Evolutionary conservation across 129 eudicot species (phyloP), one percentile per base, ranked within the genome.

Genomic region (Saposhnikovia divaricata): DNA sequence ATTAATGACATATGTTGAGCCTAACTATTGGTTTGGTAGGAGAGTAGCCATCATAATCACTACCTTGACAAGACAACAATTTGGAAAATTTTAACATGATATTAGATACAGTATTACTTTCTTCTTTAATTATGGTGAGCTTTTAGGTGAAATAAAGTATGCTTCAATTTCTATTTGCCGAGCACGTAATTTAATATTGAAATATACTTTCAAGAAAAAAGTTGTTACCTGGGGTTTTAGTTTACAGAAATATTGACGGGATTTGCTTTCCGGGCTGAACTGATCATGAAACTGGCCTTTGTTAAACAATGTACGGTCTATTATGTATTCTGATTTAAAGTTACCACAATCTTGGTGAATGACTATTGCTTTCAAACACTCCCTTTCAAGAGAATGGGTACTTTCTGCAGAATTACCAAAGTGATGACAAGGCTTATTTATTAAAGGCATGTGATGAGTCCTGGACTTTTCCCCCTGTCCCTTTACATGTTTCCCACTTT

Each of bases 401-500:
- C 34, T n/a, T 59, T n/a, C 34, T 25, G 31, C 31, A n/a, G 31
- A 55, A 19, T 55, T 59, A 61, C 69, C 69, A 61, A n/a, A 61
- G 69, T 61, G 69, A n/a, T 59, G 68, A 59, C 31, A 23, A n/a
- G 34, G 34, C 68, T n/a, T 9, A 59, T 59, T n/a, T 61, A 9
- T n/a, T 61, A 25, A 61, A 61, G 16, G 37, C 69, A 59, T 23
- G 66, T 61, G 69, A 61, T 34, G 34, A 4, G 21, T 69, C 74
- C 74, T 31, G 69, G 34, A 61, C 34, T 69, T 69, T 69, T 69
- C 43, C 39, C 73, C 73, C 12, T 28, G 74, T 69, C 51, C 19
- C 55, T 40, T 43, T 73, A 18, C 53, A 43, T 43, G 77, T 37
- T 19, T 73, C 77, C 77, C 53, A 42, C 53, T 73, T 73, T 73